A percentile compares a stretch with the other conserved stretches of the same genome.
Evolutionary conservation across 108 stramenopile genomes (phyloP).

Genomic region (Nitzschia inconspicua): DNA sequence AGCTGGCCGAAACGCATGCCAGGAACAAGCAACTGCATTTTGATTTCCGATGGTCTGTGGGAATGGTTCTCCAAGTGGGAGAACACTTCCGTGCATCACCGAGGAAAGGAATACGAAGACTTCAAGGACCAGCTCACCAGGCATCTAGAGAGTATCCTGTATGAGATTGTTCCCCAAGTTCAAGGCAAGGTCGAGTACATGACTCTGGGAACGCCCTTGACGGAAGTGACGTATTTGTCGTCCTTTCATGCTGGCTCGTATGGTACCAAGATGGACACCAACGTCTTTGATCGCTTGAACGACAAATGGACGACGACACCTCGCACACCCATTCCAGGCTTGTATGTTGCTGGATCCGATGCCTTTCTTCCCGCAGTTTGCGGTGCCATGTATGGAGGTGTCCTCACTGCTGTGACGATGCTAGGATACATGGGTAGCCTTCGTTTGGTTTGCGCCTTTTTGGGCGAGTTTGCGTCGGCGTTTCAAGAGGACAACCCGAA

Average conservation of each 20-base stretch:
- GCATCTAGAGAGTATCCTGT: constrained; percentile 47
- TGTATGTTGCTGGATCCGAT: constrained; percentile 45
- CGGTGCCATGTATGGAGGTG: constrained; percentile 56
- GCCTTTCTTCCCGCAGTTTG: constrained; percentile 53
- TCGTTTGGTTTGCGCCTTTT: constrained; percentile 8
- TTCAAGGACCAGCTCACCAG: constrained; percentile 47
- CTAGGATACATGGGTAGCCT: constrained; percentile 18
- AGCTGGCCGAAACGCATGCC: constrained; percentile 47
- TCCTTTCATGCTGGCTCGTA: constrained; percentile 42
- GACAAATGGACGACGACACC: constrained; percentile 56
- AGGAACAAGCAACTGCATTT: constrained; percentile 43
- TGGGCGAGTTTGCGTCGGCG: constrained; percentile 10
- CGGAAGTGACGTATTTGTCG: constrained; percentile 44
- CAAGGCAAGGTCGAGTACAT: constrained; percentile 44
- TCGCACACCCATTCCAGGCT: constrained; percentile 36
- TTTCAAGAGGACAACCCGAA: constrained; percentile 26
- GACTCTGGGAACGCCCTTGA: constrained; percentile 43
- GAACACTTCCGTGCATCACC: constrained; percentile 20
- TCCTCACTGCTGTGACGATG: constrained; percentile 32
- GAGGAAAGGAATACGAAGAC: constrained; percentile 42
- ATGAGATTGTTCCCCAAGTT: constrained; percentile 47
- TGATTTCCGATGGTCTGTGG: constrained; percentile 51
- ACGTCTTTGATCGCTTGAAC: constrained; percentile 42
- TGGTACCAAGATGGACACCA: constrained; percentile 41
- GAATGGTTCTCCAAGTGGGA: constrained; percentile 51